Evolutionary conservation across 225 moss, liverwort and hornwort genomes (phyloP), one percentile per base, ranked within the genome.

Genomic region (Neckera pumila): DNA sequence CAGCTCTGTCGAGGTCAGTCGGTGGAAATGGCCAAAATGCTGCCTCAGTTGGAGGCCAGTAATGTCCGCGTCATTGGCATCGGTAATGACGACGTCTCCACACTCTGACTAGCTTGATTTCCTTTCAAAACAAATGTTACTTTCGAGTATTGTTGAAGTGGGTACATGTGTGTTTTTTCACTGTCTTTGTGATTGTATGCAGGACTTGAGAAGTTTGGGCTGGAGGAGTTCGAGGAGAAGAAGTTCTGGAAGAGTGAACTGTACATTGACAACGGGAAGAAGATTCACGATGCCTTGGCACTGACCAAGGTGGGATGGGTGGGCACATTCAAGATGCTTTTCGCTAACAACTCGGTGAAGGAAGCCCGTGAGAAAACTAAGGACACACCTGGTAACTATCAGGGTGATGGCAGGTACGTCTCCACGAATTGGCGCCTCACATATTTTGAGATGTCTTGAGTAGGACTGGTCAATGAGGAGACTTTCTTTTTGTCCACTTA

Each of bases 211-310:
- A 95, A 92, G 82, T 83, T 97, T 45, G 98, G 98, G 19, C 56
- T 97, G 74, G 96, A 97, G 89, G 98, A 97, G 61, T 97, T 95
- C 47, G 95, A 96, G 81, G 95, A 94, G 69, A 95, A 93, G 61
- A 90, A 93, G 56, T 98, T 60, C 63, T 98, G 98, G 98, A 95
- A 95, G 53, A 95, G 98, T 64, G 98, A 98, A 85, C 86, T 98
- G 72, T 98, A 98, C 90, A 93, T 97, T 17, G 98, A 98, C 88
- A 92, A 95, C 67, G 97, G 94, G 23, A 98, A 98, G 91, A 98
- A 95, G 85, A 96, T 97, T 14, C 95, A 95, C 73, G 92, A 89
- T 59, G 97, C 95, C 23, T 76, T 98, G 88, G 93, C 93, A 47
- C 90, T 97, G n/a, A 96, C 96, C 72, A 96, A 94, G 88, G 95